These are phyloP conservation scores for Calvatia gigantea DNA, from an alignment of 768 basidiomycete genomes.

Conservation along the genomic window DNA sequence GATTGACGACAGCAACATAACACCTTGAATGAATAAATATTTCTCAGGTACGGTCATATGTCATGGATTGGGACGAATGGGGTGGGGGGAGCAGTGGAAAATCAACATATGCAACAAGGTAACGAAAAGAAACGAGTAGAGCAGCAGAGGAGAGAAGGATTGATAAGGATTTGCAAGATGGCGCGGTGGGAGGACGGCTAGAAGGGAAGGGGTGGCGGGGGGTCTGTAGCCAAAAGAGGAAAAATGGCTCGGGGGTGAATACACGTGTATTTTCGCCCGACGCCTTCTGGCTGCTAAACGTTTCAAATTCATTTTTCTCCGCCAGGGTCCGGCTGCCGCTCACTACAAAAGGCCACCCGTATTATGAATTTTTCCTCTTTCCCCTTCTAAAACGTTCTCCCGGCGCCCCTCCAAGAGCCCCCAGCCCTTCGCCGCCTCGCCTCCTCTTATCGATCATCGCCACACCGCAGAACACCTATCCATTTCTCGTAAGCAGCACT, in stretches of 20 bases:
- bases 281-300: slow-evolving; percentile 39
- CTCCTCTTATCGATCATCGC: slow-evolving; percentile 24
- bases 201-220: slow-evolving; percentile 14
- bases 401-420: slow-evolving; percentile 21
- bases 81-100: not conserved
- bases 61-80: not conserved
- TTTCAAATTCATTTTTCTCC: slow-evolving; percentile 48
- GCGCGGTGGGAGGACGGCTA: not conserved
- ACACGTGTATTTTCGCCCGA: slow-evolving; percentile 78
- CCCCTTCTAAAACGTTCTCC: slow-evolving; percentile 23
- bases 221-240: slow-evolving; percentile 23
- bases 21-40: not conserved
- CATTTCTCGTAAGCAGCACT: slow-evolving; percentile 13
- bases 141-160: not conserved
- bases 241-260: slow-evolving; percentile 52
- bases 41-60: slow-evolving; percentile 7
- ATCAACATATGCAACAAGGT: not conserved
- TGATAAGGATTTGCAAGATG: not conserved
- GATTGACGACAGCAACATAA: not conserved
- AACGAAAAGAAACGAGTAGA: not conserved
- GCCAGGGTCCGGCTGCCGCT: slow-evolving; percentile 44
- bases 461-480: slow-evolving; percentile 1
- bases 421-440: slow-evolving; percentile 18
- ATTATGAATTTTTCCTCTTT: slow-evolving; percentile 24
- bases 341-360: slow-evolving; percentile 39